phyloP scores from a whole-genome alignment of 331 rosid genomes.

The Rosa hybrid region DNA sequence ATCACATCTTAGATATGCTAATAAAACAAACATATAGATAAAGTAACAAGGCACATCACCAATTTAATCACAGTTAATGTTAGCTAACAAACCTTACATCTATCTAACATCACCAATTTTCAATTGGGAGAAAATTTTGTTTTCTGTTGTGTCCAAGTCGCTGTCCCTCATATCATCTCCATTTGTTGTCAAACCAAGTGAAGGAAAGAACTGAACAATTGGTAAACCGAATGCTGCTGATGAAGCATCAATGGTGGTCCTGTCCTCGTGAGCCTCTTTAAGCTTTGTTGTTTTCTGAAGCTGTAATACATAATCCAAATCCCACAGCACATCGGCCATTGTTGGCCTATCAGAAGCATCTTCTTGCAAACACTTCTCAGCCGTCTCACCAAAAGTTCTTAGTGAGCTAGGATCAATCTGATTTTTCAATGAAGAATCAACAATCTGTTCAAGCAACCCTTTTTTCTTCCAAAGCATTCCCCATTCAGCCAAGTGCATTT shows the following conservation, averaged over 20 bases:
- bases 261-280: slow-evolving; percentile 55
- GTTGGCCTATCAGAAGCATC: slow-evolving; percentile 41
- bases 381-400: slow-evolving; percentile 37
- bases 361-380: slow-evolving; percentile 48
- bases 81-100: not conserved
- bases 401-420: slow-evolving; percentile 45
- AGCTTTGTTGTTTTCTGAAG: slow-evolving; percentile 55
- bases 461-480: slow-evolving; percentile 47
- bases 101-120: slow-evolving; percentile 6
- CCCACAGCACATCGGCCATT: slow-evolving; percentile 63
- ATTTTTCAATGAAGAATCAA: slow-evolving; percentile 45
- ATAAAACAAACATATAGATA: too few species aligned
- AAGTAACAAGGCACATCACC: too few species aligned
- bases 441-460: slow-evolving; percentile 45
- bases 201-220: slow-evolving; percentile 7
- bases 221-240: slow-evolving; percentile 38
- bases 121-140: slow-evolving; percentile 1
- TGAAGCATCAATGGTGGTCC: slow-evolving; percentile 37
- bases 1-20: too few species aligned
- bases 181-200: not conserved
- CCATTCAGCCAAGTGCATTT: slow-evolving; percentile 54
- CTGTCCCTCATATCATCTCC: not conserved
- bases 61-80: not conserved
- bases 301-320: slow-evolving; percentile 64
- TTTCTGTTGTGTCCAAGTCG: not conserved